Evolutionary conservation across 73 alveolate genomes (phyloP).

Genomic region (Paramecium sexaurelia): DNA sequence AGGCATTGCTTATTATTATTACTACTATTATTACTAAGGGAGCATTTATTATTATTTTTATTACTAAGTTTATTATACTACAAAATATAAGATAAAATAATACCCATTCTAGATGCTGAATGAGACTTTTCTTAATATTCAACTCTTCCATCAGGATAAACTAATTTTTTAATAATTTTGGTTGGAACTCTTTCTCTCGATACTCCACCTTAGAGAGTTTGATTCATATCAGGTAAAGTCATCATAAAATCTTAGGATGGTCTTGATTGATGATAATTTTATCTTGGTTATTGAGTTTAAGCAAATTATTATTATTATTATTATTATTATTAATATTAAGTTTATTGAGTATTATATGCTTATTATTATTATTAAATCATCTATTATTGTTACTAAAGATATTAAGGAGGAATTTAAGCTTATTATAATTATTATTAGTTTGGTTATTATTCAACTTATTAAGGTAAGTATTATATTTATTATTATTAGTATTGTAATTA

Average conservation of each 20-base stretch:
- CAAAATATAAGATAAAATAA: background rate
- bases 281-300: background rate
- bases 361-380: background rate
- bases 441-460: background rate
- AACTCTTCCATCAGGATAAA: constrained; percentile 54
- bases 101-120: constrained; percentile 53
- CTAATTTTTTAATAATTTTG: constrained; percentile 26
- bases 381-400: background rate
- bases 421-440: background rate
- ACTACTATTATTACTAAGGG: background rate
- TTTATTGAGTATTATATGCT: background rate
- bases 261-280: background rate
- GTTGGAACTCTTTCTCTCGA: constrained; percentile 35
- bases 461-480: background rate
- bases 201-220: background rate
- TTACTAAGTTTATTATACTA: background rate
- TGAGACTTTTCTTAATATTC: constrained; percentile 48
- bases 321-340: background rate
- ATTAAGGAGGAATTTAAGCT: background rate
- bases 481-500: background rate
- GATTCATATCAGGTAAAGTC: constrained; percentile 12
- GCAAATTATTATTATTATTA: background rate
- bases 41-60: background rate
- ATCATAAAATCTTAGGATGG: constrained; percentile 6
- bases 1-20: background rate